phyloP scores from a whole-genome alignment of 2,329 filamentous ascomycete species.

The Cladosporium sp. region DNA sequence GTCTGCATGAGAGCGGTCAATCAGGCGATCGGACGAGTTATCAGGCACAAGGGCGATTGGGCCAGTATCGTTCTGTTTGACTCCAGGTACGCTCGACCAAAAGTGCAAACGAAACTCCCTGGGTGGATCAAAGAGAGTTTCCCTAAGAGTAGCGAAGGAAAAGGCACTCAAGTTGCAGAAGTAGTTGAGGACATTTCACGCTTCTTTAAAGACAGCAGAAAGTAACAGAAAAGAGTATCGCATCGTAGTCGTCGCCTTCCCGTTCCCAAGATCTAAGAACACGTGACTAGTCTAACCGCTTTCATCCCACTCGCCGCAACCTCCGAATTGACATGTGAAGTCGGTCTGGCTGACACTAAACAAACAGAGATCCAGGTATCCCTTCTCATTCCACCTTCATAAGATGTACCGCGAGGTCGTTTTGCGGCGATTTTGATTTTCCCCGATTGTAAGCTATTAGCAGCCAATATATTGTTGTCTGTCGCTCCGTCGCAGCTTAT shows the following conservation, averaged over 20 bases:
- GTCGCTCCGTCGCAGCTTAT: background rate
- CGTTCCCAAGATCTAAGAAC: background rate
- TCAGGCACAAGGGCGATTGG: conserved; percentile 82
- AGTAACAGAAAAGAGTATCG: background rate
- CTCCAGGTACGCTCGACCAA: conserved; percentile 64
- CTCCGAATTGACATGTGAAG: conserved; percentile 6
- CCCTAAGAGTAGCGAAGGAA: conserved; percentile 24
- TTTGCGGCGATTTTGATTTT: no score
- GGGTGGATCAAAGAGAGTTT: conserved; percentile 79
- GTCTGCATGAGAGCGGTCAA: conserved; percentile 95
- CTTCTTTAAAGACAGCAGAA: background rate
- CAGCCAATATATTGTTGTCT: background rate
- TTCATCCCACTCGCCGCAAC: background rate
- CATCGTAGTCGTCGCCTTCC: background rate
- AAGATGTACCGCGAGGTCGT: no score
- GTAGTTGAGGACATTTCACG: conserved; percentile 22
- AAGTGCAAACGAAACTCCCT: conserved; percentile 74
- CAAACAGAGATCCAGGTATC: background rate
- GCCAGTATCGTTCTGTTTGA: conserved; percentile 85
- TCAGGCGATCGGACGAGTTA: conserved; percentile 89
- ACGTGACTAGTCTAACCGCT: background rate
- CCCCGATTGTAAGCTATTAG: background rate
- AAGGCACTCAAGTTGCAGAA: conserved; percentile 29
- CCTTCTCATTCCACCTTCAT: no score
- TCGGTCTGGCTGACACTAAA: background rate